These are phyloP conservation scores for Acanthamoeba culbertsoni DNA, from an alignment of 208 protist genomes.

Conservation along the genomic window DNA sequence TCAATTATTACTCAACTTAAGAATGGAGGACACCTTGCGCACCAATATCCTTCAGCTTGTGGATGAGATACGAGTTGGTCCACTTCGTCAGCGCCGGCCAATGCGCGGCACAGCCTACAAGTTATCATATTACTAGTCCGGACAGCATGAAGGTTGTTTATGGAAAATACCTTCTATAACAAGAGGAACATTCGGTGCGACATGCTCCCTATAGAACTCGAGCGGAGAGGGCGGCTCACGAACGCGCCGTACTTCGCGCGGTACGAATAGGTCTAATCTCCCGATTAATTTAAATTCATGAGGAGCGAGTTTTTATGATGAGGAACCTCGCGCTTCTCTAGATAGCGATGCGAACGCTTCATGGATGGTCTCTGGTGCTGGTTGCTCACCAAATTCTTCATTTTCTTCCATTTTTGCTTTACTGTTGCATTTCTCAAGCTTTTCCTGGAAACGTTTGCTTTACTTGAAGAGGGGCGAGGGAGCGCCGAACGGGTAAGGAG, in stretches of 20 bases:
- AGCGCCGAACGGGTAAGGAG: background rate
- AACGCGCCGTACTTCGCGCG: background rate
- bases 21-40: background rate
- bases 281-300: background rate
- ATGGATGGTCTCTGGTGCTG: background rate
- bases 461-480: background rate
- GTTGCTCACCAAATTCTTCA: no score
- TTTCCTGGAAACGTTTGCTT: background rate
- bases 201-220: constrained; percentile 72
- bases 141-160: background rate
- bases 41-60: constrained; percentile 52
- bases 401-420: no score
- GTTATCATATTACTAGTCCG: background rate
- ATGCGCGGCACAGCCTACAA: constrained; percentile 21
- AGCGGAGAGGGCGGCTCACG: constrained; percentile 55
- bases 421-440: no score
- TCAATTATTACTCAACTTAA: no score
- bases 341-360: background rate
- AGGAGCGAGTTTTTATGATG: background rate
- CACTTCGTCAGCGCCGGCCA: constrained; percentile 66
- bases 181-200: constrained; percentile 70
- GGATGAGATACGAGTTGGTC: constrained; percentile 65
- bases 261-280: constrained; percentile 20
- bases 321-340: background rate
- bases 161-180: constrained; percentile 65